Evolutionary conservation across 2,329 filamentous ascomycete genomes (phyloP).

Genomic region (Didymella exigua): DNA sequence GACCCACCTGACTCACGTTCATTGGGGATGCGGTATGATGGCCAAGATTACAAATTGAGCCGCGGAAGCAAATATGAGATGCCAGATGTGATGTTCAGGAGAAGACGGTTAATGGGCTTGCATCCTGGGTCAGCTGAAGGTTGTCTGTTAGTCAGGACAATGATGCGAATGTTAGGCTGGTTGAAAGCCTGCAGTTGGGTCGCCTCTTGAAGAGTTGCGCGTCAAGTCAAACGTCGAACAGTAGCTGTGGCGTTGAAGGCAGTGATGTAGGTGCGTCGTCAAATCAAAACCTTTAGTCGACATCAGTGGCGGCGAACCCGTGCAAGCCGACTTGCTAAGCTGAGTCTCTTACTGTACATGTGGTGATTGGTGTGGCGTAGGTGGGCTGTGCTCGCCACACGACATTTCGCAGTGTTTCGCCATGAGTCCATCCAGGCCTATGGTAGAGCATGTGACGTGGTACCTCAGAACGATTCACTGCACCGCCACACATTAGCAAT

Average conservation of each 20-base stretch:
- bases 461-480: conserved; percentile 25
- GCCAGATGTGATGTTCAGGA: neutral
- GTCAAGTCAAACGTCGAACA: neutral
- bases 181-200: neutral
- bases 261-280: neutral
- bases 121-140: neutral
- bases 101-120: too few relatives aligned
- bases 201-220: neutral
- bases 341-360: conserved; percentile 15
- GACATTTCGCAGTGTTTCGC: conserved; percentile 20
- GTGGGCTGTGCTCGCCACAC: conserved; percentile 33
- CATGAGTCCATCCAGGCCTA: conserved; percentile 12
- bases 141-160: neutral
- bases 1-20: conserved; percentile 28
- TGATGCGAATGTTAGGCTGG: neutral
- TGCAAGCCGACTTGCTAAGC: conserved; percentile 10
- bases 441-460: conserved; percentile 31
- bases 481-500: conserved; percentile 40
- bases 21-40: neutral
- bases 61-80: neutral
- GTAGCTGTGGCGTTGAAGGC: neutral
- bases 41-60: neutral
- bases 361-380: conserved; percentile 24
- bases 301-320: conserved; percentile 1
- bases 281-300: neutral